Evolutionary conservation across 2,329 filamentous ascomycete genomes (phyloP), one percentile per base, ranked within the genome.

Genomic region (Cadophora sp.): DNA sequence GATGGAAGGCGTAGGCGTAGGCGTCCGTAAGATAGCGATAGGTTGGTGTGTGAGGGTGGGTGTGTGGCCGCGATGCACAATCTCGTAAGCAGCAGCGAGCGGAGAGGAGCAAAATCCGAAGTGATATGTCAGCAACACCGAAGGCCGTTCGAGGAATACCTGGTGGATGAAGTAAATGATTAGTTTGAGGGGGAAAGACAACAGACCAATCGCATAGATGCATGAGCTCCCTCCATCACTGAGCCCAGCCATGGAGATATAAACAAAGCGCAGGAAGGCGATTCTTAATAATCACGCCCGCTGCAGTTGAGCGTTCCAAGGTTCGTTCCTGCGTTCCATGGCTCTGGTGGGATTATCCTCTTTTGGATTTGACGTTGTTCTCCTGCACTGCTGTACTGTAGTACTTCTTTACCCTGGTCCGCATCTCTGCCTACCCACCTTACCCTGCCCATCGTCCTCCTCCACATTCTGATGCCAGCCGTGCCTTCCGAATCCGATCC

Each of bases 61-160:
- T 16, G 48, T 51, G 48, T 22, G 48, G 22, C 22, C 48, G 22
- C 48, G 16, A 51, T 51, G 55, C 55, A 58, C 55, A 43, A 58
- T 58, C 55, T 58, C 55, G 55, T 58, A 58, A 58, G 55, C 55
- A 41, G 22, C 33, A 16, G 27, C 5, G 50, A n/a, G 27, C 33
- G 27, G 27, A 16, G 50, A n/a, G 27, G 27, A 33, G 48, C 18
- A 30, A 53, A 53, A 53, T 27, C 50, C 50, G 50, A 53, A 50
- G 18, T 53, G 14, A 53, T 53, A 53, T 53, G 50, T 53, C 50
- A 53, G 50, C 50, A 53, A 6, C 27, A 53, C 36, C 36, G 36
- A 39, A 39, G 11, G 36, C 36, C 27, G 27, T 30, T 6, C 6
- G 36, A 39, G 11, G 8, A 39, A 6, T 30, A 30, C 27, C 3